A percentile compares a stretch with the other conserved stretches of the same genome.
Evolutionary conservation across 371 early-diverging fungal genomes (phyloP).

Genomic region (Mitosporidium daphniae): DNA sequence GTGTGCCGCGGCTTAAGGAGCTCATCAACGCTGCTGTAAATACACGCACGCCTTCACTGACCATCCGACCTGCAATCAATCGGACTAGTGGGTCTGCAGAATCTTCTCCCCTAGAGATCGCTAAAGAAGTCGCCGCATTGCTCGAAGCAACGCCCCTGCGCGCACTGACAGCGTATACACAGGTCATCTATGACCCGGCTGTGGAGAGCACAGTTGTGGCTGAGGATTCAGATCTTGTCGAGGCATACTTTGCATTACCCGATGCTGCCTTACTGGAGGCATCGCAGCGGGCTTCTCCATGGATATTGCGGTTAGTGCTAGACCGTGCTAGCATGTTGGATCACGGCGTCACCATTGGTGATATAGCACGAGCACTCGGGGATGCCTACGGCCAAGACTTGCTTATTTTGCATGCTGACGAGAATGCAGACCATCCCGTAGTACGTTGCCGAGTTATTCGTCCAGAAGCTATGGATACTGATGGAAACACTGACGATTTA

Average conservation of each 20-base stretch:
- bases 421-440: constrained; percentile 48
- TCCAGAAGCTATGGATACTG: constrained; percentile 2
- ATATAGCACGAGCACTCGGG: constrained; percentile 19
- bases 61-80: too few relatives aligned
- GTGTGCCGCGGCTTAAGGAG: constrained; percentile 98
- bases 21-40: constrained; percentile 91
- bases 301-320: constrained; percentile 70
- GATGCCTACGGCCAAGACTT: constrained; percentile 31
- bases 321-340: constrained; percentile 42
- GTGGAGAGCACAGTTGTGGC: constrained; percentile 37
- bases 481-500: constrained; percentile 10
- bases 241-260: constrained; percentile 47
- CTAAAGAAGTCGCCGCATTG: constrained; percentile 51
- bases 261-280: constrained; percentile 18
- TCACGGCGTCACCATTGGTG: constrained; percentile 44
- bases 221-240: constrained; percentile 67
- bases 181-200: constrained; percentile 91
- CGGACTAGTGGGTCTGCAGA: too few relatives aligned
- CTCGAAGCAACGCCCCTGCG: constrained; percentile 67
- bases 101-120: too few relatives aligned
- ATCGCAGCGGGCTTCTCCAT: constrained; percentile 30
- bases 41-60: constrained; percentile 76
- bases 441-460: constrained; percentile 52
- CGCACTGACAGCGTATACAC: constrained; percentile 35
- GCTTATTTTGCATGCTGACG: constrained; percentile 51